These are phyloP conservation scores for Fraxinus sp. DNA, from an alignment of 305 asterid genomes.

Conservation along the genomic window DNA sequence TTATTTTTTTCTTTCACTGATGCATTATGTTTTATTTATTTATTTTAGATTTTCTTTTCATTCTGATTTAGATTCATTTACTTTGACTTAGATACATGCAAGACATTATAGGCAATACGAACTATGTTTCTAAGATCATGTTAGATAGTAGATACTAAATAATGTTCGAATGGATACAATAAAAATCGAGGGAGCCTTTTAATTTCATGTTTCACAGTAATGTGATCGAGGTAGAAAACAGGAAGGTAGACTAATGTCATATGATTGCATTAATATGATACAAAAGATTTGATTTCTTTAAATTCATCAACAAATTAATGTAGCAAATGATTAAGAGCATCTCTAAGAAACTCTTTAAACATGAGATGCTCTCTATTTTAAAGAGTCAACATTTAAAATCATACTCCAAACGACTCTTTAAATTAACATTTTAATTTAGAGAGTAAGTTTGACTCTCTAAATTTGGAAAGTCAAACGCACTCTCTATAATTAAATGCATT, in stretches of 20 bases:
- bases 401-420: too few relatives aligned
- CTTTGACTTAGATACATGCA: background rate
- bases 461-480: too few relatives aligned
- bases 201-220: background rate
- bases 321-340: background rate
- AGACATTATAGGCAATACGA: background rate
- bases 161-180: background rate
- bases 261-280: background rate
- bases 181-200: background rate
- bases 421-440: too few relatives aligned
- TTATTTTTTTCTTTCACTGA: too few relatives aligned
- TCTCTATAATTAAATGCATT: too few relatives aligned
- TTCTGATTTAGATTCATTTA: background rate
- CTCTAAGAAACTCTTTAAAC: too few relatives aligned
- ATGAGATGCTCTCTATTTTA: too few relatives aligned
- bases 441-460: too few relatives aligned
- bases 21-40: background rate
- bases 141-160: background rate
- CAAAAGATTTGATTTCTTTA: background rate
- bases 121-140: background rate
- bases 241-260: background rate
- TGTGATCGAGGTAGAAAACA: background rate
- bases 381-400: too few relatives aligned
- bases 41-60: background rate
- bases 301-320: background rate